Conservation (phyloP, 2,329 filamentous ascomycete species). For the Oidium heveae region DNA sequence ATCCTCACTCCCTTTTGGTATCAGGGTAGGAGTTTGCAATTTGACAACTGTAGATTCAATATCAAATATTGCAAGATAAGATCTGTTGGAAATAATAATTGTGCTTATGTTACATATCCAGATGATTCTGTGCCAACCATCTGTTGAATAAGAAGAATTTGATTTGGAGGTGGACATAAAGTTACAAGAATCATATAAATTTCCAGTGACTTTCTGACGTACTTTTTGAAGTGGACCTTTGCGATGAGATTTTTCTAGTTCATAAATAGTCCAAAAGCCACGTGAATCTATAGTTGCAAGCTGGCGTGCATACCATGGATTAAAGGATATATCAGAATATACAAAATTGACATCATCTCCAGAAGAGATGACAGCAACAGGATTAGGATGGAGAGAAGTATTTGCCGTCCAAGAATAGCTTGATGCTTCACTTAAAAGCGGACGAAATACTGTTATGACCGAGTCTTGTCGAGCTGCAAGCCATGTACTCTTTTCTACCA, state of each 20-base stretch:
- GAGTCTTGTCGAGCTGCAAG: slow-evolving; percentile 21
- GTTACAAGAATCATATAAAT: slow-evolving; percentile 8
- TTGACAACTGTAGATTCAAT: slow-evolving; percentile 6
- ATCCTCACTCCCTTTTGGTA: slow-evolving; percentile 7
- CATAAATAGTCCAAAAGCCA: slow-evolving; percentile 45
- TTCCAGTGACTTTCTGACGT: slow-evolving; percentile 6
- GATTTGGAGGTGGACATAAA: slow-evolving; percentile 1
- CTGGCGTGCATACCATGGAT: slow-evolving; percentile 32
- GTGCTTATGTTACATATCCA: slow-evolving; percentile 23
- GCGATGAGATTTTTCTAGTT: slow-evolving; percentile 14
- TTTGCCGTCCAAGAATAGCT: slow-evolving; percentile 7
- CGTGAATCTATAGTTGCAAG: slow-evolving; percentile 38
- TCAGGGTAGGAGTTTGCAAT: slow-evolving; percentile 6
- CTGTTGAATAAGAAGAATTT: slow-evolving; percentile 3
- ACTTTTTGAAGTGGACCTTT: slow-evolving; percentile 4
- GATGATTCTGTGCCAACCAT: slow-evolving; percentile 23
- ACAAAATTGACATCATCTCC: slow-evolving; percentile 25
- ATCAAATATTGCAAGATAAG: slow-evolving; percentile 11
- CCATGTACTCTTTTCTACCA: slow-evolving; percentile 16
- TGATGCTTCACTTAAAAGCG: slow-evolving; percentile 6
- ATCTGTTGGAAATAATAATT: slow-evolving; percentile 20
- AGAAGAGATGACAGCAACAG: slow-evolving; percentile 25
- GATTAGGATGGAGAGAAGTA: slow-evolving; percentile 29
- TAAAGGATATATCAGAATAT: slow-evolving; percentile 41
- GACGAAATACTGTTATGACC: slow-evolving; percentile 19